phyloP scores from a whole-genome alignment of 768 basidiomycete genomes.

The Boletus rubescentipes region DNA sequence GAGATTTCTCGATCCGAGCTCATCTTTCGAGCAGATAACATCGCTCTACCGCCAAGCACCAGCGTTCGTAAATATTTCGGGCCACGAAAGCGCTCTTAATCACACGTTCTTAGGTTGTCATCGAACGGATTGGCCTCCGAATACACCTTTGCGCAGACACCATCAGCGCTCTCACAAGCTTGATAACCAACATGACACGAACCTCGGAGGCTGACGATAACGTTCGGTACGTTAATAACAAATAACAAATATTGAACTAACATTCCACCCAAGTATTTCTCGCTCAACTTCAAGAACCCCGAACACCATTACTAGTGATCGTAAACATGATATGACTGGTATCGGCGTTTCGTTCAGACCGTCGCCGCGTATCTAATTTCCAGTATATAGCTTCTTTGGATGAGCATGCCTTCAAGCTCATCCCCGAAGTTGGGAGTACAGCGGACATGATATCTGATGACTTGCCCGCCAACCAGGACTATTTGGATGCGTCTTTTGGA shows the following conservation, averaged over 20 bases:
- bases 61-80: conserved; percentile 34
- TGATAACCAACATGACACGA: conserved; percentile 52
- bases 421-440: conserved; percentile 74
- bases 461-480: conserved; percentile 84
- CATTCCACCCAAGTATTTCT: conserved; percentile 11
- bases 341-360: neutral
- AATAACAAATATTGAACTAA: neutral
- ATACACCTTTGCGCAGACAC: conserved; percentile 82
- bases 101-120: conserved; percentile 43
- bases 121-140: conserved; percentile 52
- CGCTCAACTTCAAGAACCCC: conserved; percentile 1
- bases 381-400: conserved; percentile 64
- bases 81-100: neutral
- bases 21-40: conserved; percentile 33
- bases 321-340: conserved; percentile 30
- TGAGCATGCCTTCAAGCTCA: conserved; percentile 71
- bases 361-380: conserved; percentile 1
- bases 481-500: conserved; percentile 81
- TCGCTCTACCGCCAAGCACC: conserved; percentile 34
- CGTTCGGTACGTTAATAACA: conserved; percentile 22
- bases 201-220: conserved; percentile 36
- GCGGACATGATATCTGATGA: conserved; percentile 93
- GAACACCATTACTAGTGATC: conserved; percentile 3
- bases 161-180: conserved; percentile 52
- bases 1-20: conserved; percentile 56